phyloP scores from a whole-genome alignment of 2,329 filamentous ascomycete species.

The Hymenoscyphus salicellus region DNA sequence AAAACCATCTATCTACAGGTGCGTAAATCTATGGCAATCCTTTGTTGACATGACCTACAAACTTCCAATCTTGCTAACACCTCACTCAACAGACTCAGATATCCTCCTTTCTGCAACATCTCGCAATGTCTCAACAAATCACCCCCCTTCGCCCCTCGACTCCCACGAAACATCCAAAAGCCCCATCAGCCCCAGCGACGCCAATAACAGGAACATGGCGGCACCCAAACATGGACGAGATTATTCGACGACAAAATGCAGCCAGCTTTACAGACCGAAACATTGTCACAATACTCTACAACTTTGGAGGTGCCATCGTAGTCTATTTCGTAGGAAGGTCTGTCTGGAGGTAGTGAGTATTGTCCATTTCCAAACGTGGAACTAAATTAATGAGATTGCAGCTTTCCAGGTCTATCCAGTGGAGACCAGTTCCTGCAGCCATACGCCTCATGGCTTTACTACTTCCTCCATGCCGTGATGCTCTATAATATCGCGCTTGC shows the following conservation, averaged over 20 bases:
- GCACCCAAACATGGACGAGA: conserved; percentile 85
- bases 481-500: conserved; percentile 70
- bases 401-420: conserved; percentile 32
- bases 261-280: conserved; percentile 78
- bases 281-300: conserved; percentile 66
- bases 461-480: conserved; percentile 54
- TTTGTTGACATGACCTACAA: conserved; percentile 22
- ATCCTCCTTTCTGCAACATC: too few relatives aligned
- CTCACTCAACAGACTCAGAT: background rate
- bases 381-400: conserved; percentile 20
- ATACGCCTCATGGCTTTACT: conserved; percentile 39
- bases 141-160: conserved; percentile 30
- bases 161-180: conserved; percentile 17
- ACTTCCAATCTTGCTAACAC: background rate
- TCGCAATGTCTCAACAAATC: conserved; percentile 9
- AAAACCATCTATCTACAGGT: background rate
- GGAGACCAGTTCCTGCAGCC: conserved; percentile 23
- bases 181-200: conserved; percentile 24
- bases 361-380: background rate
- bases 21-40: background rate
- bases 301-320: conserved; percentile 53
- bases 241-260: conserved; percentile 74
- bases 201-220: conserved; percentile 72
- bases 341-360: conserved; percentile 31
- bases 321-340: conserved; percentile 45